phyloP scores from a whole-genome alignment of 345 rosid genomes.

The Melaleuca quinquenervia region DNA sequence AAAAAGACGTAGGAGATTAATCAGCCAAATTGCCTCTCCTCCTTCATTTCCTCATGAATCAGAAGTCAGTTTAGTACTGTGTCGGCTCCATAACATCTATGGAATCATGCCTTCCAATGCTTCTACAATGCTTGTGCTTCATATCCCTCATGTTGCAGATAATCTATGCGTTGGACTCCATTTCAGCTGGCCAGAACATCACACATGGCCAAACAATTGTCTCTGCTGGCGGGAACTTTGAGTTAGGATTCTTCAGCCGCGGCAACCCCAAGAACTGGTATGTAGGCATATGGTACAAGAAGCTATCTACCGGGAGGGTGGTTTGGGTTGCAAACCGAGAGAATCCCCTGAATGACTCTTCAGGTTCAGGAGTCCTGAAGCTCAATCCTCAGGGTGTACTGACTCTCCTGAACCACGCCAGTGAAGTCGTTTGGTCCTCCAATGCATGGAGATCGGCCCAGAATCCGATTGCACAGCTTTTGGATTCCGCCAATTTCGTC shows the following conservation, averaged over 20 bases:
- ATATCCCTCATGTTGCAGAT: not conserved
- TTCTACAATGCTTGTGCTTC: not conserved
- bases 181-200: not conserved
- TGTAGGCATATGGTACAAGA: slow-evolving; percentile 25
- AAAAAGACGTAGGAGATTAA: not conserved
- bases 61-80: not conserved
- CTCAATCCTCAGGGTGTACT: slow-evolving; percentile 7
- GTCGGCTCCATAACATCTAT: not conserved
- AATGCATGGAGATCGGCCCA: not conserved
- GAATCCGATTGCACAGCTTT: slow-evolving; percentile 14
- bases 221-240: slow-evolving; percentile 1
- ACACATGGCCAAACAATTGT: not conserved
- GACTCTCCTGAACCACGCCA: not conserved
- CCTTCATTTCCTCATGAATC: not conserved
- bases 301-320: not conserved
- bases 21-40: not conserved
- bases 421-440: slow-evolving; percentile 14
- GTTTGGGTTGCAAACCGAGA: slow-evolving; percentile 42
- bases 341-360: slow-evolving; percentile 8
- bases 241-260: slow-evolving; percentile 23
- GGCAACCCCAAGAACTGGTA: slow-evolving; percentile 9
- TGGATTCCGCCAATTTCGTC: slow-evolving; percentile 32
- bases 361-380: slow-evolving; percentile 19
- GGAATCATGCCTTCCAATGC: not conserved
- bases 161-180: not conserved